Conservation (phyloP, 352 stramenopile species). For the Globisporangium acanthophoron region DNA sequence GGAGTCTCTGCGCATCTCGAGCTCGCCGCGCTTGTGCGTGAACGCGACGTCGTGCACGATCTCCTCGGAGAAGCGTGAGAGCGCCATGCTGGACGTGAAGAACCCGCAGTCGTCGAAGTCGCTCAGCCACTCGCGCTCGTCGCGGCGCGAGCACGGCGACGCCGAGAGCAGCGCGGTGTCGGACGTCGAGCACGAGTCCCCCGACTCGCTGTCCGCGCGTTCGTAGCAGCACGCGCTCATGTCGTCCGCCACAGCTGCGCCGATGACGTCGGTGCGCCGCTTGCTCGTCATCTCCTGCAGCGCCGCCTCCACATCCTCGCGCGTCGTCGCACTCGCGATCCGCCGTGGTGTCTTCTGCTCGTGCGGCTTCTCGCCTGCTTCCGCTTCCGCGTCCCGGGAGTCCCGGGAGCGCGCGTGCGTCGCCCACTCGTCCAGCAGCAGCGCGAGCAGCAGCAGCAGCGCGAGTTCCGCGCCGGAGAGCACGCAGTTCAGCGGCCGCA, state of each 20-base stretch:
- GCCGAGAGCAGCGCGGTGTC: conserved; percentile 1
- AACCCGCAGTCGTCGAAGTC: conserved; percentile 4
- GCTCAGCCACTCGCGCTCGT: background rate
- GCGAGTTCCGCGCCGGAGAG: conserved; percentile 13
- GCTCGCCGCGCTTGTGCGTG: conserved; percentile 17
- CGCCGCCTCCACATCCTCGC: background rate
- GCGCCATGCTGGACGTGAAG: conserved; percentile 19
- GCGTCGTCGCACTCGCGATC: too few relatives aligned
- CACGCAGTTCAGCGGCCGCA: conserved; percentile 14
- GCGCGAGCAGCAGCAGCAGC: conserved; percentile 16
- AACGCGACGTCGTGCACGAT: conserved; percentile 13
- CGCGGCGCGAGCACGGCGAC: background rate
- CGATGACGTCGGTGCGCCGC: background rate
- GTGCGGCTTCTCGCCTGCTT: too few relatives aligned
- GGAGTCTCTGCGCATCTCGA: conserved; percentile 18
- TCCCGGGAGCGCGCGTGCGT: background rate
- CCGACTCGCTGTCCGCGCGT: conserved; percentile 6
- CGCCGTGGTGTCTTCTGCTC: too few relatives aligned
- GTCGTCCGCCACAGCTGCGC: background rate
- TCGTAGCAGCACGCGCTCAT: conserved; percentile 2
- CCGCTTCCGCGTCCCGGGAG: too few relatives aligned
- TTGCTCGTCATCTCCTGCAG: background rate
- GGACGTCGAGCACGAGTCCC: conserved; percentile 10
- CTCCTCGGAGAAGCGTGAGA: conserved; percentile 19
- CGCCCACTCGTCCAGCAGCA: conserved; percentile 4